These are phyloP conservation scores for Cajanus cajan DNA, from an alignment of 306 rosid species.

Conservation along the genomic window DNA sequence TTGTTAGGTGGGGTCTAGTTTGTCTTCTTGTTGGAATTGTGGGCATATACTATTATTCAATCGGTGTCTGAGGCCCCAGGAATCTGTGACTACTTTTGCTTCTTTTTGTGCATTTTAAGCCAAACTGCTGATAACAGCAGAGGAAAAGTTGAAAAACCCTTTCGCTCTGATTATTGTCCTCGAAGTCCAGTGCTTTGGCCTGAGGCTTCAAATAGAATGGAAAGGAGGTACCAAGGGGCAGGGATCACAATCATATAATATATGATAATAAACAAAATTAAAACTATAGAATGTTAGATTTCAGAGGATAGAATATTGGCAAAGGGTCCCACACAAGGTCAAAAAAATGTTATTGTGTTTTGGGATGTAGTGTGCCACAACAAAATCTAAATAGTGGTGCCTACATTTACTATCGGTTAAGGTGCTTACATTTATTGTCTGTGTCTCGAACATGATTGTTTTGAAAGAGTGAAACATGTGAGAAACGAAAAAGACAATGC, in stretches of 20 bases:
- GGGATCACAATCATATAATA: background rate
- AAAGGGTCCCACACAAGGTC: conserved; percentile 48
- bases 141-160: conserved; percentile 26
- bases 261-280: background rate
- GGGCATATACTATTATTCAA: conserved; percentile 50
- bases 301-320: conserved; percentile 32
- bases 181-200: conserved; percentile 27
- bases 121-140: conserved; percentile 26
- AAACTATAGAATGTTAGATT: conserved; percentile 35
- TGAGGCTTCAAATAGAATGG: conserved; percentile 32
- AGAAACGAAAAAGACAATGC: conserved; percentile 9
- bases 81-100: conserved; percentile 61
- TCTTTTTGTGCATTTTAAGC: conserved; percentile 54
- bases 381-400: too few species aligned
- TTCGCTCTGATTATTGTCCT: conserved; percentile 28
- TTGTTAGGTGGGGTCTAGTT: conserved; percentile 60
- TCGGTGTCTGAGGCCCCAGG: conserved; percentile 36
- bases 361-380: conserved; percentile 24
- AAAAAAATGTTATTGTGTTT: conserved; percentile 41
- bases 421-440: too few species aligned
- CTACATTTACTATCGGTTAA: background rate
- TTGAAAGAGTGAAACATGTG: background rate
- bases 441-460: background rate
- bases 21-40: conserved; percentile 66
- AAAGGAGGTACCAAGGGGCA: background rate